Evolutionary conservation across 148 eudicot genomes (phyloP), one percentile per base, ranked within the genome.

Genomic region (Chenopodium album): DNA sequence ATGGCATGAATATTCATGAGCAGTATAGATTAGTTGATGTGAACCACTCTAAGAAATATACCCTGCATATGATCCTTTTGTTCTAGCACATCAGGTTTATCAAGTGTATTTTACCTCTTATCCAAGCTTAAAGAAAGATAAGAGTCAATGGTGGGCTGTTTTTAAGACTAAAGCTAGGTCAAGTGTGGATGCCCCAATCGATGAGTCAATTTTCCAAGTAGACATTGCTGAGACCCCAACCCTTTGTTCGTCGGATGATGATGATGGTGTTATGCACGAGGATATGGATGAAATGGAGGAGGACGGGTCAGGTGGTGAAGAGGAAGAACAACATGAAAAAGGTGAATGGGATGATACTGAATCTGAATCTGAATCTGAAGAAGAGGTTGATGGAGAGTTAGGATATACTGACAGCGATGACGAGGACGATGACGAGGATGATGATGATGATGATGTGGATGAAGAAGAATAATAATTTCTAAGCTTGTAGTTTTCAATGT

Each of bases 81-180:
- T 34, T 34, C 37, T 34, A 34, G 37, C 37, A 2, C 37, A 4
- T 34, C 37, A 34, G 37, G 37, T 34, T 34, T 34, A n/a, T 23
- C 77, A 75, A 75, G 77, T 52, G 19, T 75, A 75, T 52, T 75
- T 50, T 50, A 34, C 77, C n/a, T 63, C 77, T 26, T 75, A 75
- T 75, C 77, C 76, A 22, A 73, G 76, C 20, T n/a, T 48, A 13
- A 13, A 9, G 9, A 73, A 26, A 7, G 32, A 73, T 47, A 73
- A 11, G 10, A 22, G 7, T 13, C 56, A 73, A 46, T 73, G 60
- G 76, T 73, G 32, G 20, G 62, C 60, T 46, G 19, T 73, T 46
- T 73, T 73, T 46, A 75, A 75, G 31, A 26, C 28, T 1, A 52
- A 75, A 48, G 63, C 41, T 28, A 75, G 77, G 6, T 52, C 77